Evolutionary conservation across 2,329 filamentous ascomycete genomes (phyloP), one percentile per base, ranked within the genome.

Genomic region (Sclerotinia spermophila): DNA sequence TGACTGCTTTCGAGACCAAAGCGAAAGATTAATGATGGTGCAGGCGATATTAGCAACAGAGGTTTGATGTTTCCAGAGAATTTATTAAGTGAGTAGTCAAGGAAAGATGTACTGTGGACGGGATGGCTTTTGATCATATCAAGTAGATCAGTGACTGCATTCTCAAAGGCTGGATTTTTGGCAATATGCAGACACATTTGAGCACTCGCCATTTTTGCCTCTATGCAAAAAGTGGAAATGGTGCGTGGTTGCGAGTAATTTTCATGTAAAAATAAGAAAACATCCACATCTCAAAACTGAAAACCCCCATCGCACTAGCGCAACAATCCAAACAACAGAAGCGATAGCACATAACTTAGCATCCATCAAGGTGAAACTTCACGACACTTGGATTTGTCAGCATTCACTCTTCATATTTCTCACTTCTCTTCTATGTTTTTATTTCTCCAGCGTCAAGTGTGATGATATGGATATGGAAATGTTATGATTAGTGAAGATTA

Each of bases 381-480:
- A 1, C 6, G 10, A 5, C 10, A 3, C 0, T 33, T 6, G n/a
- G n/a, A n/a, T 13, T 35, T n/a, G 0, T 56, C 19, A 6, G 33
- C 33, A 13, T 58, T 15, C 11, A 3, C 33, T 15, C 1, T 59
- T 59, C 1, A 17, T 13, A 17, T 40, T 15, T 58, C 17, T 5
- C 1, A 6, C 7, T 21, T 58, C 4, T 58, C 5, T 59, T 1
- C 4, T 7, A 2, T 15, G 21, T 38, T 38, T 2, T 7, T 15
- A n/a, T 38, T 33, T 38, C 7, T 19, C 2, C 0, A 27, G 5
- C 17, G 51, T 30, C 5, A 1, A 27, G 2, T 55, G 8, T 2
- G 17, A 35, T 24, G 1, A 2, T n/a, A 35, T 35, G 3, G 0
- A 7, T 7, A 1, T 24, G 19, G 6, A 5, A 38, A 1, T 13